Percentiles rank a stretch among this genome's conserved stretches.
Conservation (phyloP, 345 rosid species). For the Balakata baccata region DNA sequence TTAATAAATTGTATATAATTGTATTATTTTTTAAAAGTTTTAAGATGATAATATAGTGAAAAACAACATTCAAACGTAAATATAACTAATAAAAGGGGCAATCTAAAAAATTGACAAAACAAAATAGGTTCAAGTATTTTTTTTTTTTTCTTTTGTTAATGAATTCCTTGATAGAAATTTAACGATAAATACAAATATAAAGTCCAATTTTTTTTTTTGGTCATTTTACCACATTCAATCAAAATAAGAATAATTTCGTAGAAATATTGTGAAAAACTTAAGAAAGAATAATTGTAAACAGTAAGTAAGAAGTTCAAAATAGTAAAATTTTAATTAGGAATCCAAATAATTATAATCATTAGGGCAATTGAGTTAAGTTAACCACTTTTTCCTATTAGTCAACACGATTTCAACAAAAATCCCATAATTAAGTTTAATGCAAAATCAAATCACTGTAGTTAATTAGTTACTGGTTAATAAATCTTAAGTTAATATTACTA, state of each 20-base stretch:
- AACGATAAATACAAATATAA: not conserved
- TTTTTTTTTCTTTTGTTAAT: not conserved
- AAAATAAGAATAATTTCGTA: not conserved
- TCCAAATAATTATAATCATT: not conserved
- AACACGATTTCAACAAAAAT: not conserved
- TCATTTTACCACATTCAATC: not conserved
- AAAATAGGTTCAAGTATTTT: too few relatives aligned
- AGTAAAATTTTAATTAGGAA: not conserved
- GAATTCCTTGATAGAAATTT: not conserved
- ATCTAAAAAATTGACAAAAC: too few relatives aligned
- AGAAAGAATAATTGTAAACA: not conserved
- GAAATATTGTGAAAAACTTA: not conserved
- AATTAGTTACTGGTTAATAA: too few relatives aligned
- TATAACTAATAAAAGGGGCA: too few relatives aligned
- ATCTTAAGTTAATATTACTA: too few relatives aligned
- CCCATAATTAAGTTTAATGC: too few relatives aligned
- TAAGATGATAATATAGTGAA: too few relatives aligned
- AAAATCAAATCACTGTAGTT: too few relatives aligned
- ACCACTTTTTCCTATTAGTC: conserved; percentile 8
- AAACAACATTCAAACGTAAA: too few relatives aligned
- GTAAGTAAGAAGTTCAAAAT: not conserved
- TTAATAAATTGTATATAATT: too few relatives aligned
- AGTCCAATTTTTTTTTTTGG: not conserved
- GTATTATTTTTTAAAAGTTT: too few relatives aligned
- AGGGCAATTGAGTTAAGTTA: not conserved